Evolutionary conservation across 2,329 filamentous ascomycete genomes (phyloP).

Genomic region (Teratosphaeria viscida): DNA sequence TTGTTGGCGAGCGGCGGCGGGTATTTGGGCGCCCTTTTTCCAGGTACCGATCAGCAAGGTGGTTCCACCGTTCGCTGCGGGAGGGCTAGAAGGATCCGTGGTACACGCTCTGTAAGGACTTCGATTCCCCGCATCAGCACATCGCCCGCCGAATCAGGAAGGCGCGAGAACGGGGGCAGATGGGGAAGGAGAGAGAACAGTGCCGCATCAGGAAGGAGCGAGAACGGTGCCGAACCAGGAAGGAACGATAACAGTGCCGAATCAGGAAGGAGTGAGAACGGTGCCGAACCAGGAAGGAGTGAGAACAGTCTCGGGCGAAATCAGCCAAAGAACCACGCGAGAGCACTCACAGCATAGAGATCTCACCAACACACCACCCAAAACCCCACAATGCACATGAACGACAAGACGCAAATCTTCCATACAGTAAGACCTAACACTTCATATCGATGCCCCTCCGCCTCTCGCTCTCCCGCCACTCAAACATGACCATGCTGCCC

Average conservation of each 20-base stretch:
- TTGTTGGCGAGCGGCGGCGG: background rate
- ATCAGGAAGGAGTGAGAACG: too few relatives aligned
- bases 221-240: background rate
- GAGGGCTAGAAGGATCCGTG: background rate
- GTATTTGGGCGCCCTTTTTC: background rate
- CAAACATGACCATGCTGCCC: conserved; percentile 91
- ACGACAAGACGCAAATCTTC: background rate
- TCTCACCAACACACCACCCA: background rate
- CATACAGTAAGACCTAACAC: conserved; percentile 43
- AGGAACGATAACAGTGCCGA: background rate
- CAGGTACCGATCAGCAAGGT: background rate
- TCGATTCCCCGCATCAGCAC: background rate
- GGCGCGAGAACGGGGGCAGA: background rate
- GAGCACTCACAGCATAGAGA: background rate
- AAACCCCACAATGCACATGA: background rate
- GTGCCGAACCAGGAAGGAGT: background rate
- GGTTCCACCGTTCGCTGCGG: background rate
- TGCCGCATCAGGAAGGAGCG: background rate
- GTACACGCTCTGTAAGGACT: background rate
- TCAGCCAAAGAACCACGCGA: background rate
- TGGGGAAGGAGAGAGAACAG: too few relatives aligned
- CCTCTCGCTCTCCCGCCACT: conserved; percentile 75
- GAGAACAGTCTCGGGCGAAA: background rate
- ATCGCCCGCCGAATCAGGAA: background rate
- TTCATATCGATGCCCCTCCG: conserved; percentile 73